Evolutionary conservation across 805 yeast species (phyloP), one percentile per base, ranked within the genome.

Genomic region (Pichia kluyveri): DNA sequence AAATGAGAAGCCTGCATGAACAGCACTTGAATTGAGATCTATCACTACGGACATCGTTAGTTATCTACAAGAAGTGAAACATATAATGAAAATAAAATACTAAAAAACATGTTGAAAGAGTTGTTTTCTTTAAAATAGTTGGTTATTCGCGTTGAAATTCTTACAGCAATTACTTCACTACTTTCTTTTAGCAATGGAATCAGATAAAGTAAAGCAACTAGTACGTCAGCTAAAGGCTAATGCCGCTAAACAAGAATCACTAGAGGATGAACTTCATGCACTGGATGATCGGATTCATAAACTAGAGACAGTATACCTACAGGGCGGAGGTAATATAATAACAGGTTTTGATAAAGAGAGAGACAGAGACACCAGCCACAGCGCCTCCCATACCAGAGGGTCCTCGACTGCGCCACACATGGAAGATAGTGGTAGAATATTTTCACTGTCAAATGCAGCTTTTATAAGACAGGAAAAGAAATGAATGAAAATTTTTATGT

Each of bases 1-100:
- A 45, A 75, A 74, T 15, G 87, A 80, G 54, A 82, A 73, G 3
- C 91, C 91, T 0, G 89, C 89, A 50, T 80, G 76, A 26, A 87
- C 82, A 11, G 73, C 68, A 45, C 72, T 65, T 1, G 86, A 71
- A 18, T 87, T 88, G 57, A 78, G 78, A 60, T 84, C 90, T 26
- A 84, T 78, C 46, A 84, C 83, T 12, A 83, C 75, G 8, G 87
- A 76, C n/a, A 34, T 34, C 4, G 37, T 15, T 11, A 8, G 32
- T 14, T 34, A 34, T 2, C 8, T 2, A 18, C 2, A 34, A 34
- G 37, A 15, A 12, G 8, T 10, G 32, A 12, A 10, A 3, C 4
- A 30, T 10, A 30, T 10, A 30, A 5, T 30, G 32, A 12, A 3
- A 30, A 23, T 23, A 3, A 23, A 23, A 23, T 23, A 23, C 7